Base-by-base conservation (phyloP, 352 stramenopile species). In the Pythium periplocum region DNA sequence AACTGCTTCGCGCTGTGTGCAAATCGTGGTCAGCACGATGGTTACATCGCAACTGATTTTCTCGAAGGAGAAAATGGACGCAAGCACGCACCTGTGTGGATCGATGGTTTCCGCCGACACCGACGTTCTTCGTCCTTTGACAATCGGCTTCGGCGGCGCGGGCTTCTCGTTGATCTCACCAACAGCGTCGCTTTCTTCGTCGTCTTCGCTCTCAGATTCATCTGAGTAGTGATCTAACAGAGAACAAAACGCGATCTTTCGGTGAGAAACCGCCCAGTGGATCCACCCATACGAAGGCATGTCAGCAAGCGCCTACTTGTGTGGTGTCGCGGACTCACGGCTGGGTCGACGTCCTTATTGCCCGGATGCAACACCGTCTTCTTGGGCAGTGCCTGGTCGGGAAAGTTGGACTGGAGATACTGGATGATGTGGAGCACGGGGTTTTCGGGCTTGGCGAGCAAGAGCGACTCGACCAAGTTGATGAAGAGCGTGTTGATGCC, bases 401-500 rank as follows among this genome's bases (percentile, higher is more conserved):
- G 86, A 57, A 90, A 96, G 64, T 94, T 93, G 33, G 81, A 66
- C 55, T 94, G 79, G 46, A 96, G 61, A 53, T 96, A 95, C 75
- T 95, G 76, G 58, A 96, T 87, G 48, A 96, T 95, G 68, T 95
- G 87, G 40, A 71, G 60, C 45, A 96, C 81, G 41, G 87, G 87
- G 62, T 94, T 95, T 55, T 96, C 87, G 2, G 87, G 87, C 66
- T 96, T 96, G 45, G 87, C 72, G 40, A 96, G 68, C 59, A 96
- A 62, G 26, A 96, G 73, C 60, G 88, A 92, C 75, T 96, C 86
- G 32, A 96, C 87, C 54, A 96, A 69, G 71, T 95, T 96, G 53
- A 96, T 94, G 57, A 96, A 96, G 41, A 96, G 79, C 57, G 81
- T 93, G 69, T 96, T 96, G 64, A 96, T 94, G 68, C 86, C 84